Percentiles rank a stretch among this genome's conserved stretches.
phyloP scores from a whole-genome alignment of 208 protist genomes.

The Wallacemonas rigidus region DNA sequence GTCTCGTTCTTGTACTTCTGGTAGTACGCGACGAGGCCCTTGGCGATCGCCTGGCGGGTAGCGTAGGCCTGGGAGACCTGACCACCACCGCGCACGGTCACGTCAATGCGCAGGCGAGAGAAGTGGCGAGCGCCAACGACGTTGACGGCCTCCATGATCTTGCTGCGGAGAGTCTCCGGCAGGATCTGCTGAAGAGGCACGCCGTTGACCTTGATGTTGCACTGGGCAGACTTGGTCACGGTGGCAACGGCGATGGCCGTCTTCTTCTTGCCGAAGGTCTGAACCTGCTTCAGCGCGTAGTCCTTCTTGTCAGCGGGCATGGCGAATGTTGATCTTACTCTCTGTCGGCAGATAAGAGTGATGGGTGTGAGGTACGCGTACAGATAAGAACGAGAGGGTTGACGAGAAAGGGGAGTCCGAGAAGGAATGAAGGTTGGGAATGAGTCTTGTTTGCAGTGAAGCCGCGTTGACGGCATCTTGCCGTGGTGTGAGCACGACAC shows the following conservation, averaged over 20 bases:
- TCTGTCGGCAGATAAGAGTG: not conserved
- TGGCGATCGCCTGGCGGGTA: conserved; percentile 99
- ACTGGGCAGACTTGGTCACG: conserved; percentile 94
- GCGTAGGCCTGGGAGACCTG: conserved; percentile 98
- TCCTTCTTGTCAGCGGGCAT: conserved; percentile 81
- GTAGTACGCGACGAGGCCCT: conserved; percentile 98
- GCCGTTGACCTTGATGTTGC: conserved; percentile 99
- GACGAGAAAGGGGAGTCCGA: not conserved
- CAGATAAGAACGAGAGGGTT: not conserved
- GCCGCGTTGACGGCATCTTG: too few relatives aligned
- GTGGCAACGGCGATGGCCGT: conserved; percentile 95
- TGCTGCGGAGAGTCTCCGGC: conserved; percentile 97
- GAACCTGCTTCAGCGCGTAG: conserved; percentile 86
- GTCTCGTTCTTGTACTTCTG: conserved; percentile 98
- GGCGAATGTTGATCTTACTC: conserved; percentile 18
- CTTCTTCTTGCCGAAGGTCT: conserved; percentile 99
- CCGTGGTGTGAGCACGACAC: too few relatives aligned
- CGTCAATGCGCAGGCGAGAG: conserved; percentile 97
- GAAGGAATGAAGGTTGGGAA: not conserved
- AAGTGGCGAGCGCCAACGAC: conserved; percentile 96
- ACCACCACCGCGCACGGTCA: conserved; percentile 98
- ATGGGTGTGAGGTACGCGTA: not conserved
- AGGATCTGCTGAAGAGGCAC: conserved; percentile 97
- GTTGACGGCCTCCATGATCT: conserved; percentile 98
- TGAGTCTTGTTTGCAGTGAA: too few relatives aligned